Evolutionary conservation across 2,329 filamentous ascomycete genomes (phyloP).

Genomic region (Drechslerella coelobrocha): DNA sequence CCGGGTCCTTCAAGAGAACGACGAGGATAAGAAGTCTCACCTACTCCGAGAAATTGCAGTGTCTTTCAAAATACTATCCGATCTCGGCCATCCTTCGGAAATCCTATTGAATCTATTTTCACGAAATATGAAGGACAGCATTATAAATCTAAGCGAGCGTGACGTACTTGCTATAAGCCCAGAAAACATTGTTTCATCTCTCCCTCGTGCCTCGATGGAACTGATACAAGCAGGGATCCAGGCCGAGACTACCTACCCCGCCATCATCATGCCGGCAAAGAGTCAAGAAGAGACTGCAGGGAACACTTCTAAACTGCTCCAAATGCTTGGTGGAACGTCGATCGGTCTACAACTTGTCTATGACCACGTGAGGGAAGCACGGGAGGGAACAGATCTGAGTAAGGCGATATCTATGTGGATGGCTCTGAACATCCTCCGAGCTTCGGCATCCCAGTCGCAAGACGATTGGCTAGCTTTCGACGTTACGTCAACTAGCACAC

Average conservation of each 20-base stretch:
- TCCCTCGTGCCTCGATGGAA: conserved; percentile 45
- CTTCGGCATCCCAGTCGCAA: conserved; percentile 56
- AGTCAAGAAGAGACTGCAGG: conserved; percentile 70
- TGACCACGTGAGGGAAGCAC: conserved; percentile 53
- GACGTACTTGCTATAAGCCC: conserved; percentile 12
- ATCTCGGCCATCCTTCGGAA: conserved; percentile 69
- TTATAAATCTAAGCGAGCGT: conserved; percentile 62
- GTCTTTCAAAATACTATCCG: conserved; percentile 71
- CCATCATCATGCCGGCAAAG: conserved; percentile 66
- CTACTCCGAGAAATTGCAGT: conserved; percentile 78
- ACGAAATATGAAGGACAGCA: conserved; percentile 75
- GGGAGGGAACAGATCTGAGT: conserved; percentile 42
- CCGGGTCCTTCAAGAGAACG: conserved; percentile 79
- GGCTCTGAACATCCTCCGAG: conserved; percentile 54
- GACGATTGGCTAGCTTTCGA: conserved; percentile 63
- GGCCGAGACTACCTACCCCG: conserved; percentile 12
- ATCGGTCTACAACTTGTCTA: conserved; percentile 57
- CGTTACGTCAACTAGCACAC: conserved; percentile 52
- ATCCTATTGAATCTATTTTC: conserved; percentile 73
- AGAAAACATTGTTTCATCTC: conserved; percentile 28
- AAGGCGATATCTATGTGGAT: conserved; percentile 54
- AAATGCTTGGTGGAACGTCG: conserved; percentile 65
- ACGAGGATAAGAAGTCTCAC: conserved; percentile 76
- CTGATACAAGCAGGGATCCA: conserved; percentile 28
- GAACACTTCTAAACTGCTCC: conserved; percentile 67